Evolutionary conservation across 1,284 basidiomycete genomes (phyloP), one percentile per base, ranked within the genome.

Genomic region (Trametes hirsuta): DNA sequence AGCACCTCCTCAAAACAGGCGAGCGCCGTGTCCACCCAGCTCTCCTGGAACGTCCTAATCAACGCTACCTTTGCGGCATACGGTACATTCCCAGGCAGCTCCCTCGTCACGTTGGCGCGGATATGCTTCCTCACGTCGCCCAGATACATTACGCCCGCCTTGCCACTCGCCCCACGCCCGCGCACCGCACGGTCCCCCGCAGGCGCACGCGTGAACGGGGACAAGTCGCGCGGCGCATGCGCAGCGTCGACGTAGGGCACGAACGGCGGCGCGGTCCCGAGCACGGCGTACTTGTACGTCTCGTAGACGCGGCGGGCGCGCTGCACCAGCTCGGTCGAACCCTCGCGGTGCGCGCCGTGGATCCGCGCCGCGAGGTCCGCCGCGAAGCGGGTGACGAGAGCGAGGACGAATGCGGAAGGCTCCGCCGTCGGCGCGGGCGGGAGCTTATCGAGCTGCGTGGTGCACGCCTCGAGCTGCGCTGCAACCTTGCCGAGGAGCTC

Each of bases 21-120:
- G 11, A 72, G 47, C 0, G 76, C 69, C 0, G 79, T 77, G 1
- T 49, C 30, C 6, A 69, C 55, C 84, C 83, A 85, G 4, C 73
- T 53, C 0, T 48, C 45, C 15, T 78, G 77, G 56, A 76, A 80
- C n/a, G 68, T 66, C 8, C 66, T 58, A 8, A 84, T 77, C 39
- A 85, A 74, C 3, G 63, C 67, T 12, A 72, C 72, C 51, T 80
- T 82, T 0, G 81, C 82, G 25, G 79, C 76, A 41, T 80, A 85
- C 0, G 83, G 84, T 18, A 84, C 73, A 44, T 83, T 77, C 2
- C 75, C 73, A 0, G 82, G 82, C 5, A 85, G 74, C 54, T 85
- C 83, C 77, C 83, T 84, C 1, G 72, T 74, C 12, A 75, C 76
- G 9, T 83, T 84, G 21, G 34, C n/a, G n/a, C 59, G 25, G 51